Evolutionary conservation across 2,329 filamentous ascomycete genomes (phyloP), one percentile per base, ranked within the genome.

Genomic region (Hypomyces rosellus): DNA sequence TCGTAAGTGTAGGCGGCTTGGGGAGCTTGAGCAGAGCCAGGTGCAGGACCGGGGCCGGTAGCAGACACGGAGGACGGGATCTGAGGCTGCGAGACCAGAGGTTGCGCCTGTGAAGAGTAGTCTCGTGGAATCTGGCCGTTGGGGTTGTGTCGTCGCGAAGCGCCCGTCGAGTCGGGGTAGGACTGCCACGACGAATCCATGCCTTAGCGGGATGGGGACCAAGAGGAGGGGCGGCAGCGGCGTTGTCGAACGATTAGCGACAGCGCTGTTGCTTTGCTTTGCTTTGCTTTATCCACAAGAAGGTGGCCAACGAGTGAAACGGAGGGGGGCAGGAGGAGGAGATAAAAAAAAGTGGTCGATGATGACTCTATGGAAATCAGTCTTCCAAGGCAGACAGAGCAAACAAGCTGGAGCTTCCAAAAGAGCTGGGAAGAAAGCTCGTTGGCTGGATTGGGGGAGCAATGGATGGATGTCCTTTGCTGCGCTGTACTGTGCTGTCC

Each of bases 121-220:
- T 79, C 72, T 62, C 72, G 67, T 54, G 74, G 69, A 59, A 74
- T 71, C 56, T 76, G 70, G 51, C 58, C 55, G 56, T 53, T 66
- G 58, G 76, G 75, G 68, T 81, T 83, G 68, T 83, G 85, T 71
- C 84, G 80, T 70, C 80, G 77, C 63, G 83, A 75, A 65, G 78
- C 77, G 64, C 75, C 77, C 63, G 77, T 69, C 66, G 82, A 73
- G 69, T 87, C 84, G 66, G 78, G 72, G 70, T 88, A 88, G 56
- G 77, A 68, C 72, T 84, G 81, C 84, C 83, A 87, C 61, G 85
- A 65, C 49, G 69, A 69, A 66, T 78, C 75, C 75, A 78, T 78
- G 63, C 65, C 63, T 30, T 40, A 63, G 61, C 58, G 54, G 55
- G 46, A 52, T 46, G 53, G 12, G 15, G 40, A 34, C 34, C 49